phyloP scores from a whole-genome alignment of 345 rosid genomes.

The Rhizophora mangle region DNA sequence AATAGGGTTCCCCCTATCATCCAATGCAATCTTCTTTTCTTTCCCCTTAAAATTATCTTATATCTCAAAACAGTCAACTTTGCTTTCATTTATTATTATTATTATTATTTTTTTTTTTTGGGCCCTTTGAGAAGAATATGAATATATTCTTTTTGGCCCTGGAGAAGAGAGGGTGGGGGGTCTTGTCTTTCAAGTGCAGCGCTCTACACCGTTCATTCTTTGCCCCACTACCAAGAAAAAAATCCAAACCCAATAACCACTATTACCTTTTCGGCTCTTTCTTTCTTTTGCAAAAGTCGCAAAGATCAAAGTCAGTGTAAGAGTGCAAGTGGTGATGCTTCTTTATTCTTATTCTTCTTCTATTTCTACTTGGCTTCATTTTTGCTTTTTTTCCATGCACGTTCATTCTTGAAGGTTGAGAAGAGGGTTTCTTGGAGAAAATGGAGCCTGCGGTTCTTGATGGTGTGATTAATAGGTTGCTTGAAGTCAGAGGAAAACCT shows the following conservation, averaged over 20 bases:
- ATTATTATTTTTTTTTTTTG: too few species aligned
- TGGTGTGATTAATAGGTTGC: slow-evolving; percentile 22
- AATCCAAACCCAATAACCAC: background rate
- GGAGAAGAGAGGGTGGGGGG: too few species aligned
- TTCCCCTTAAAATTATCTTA: background rate
- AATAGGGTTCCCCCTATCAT: background rate
- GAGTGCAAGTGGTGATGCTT: background rate
- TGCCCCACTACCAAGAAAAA: slow-evolving; percentile 12
- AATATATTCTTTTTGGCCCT: slow-evolving; percentile 16
- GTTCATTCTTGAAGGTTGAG: background rate
- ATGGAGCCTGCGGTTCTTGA: slow-evolving; percentile 23
- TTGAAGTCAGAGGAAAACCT: slow-evolving; percentile 28
- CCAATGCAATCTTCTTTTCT: background rate
- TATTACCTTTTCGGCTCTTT: background rate
- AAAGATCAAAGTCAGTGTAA: background rate
- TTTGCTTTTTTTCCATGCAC: background rate
- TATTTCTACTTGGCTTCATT: background rate
- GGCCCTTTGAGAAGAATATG: background rate
- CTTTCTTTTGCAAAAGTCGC: slow-evolving; percentile 1
- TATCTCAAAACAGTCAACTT: background rate
- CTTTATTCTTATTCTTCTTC: slow-evolving; percentile 1
- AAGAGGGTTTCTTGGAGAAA: background rate
- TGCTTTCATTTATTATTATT: background rate
- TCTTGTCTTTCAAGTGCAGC: background rate
- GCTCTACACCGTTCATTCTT: slow-evolving; percentile 8